phyloP scores from a whole-genome alignment of 768 basidiomycete genomes.

The Russula olivacea region DNA sequence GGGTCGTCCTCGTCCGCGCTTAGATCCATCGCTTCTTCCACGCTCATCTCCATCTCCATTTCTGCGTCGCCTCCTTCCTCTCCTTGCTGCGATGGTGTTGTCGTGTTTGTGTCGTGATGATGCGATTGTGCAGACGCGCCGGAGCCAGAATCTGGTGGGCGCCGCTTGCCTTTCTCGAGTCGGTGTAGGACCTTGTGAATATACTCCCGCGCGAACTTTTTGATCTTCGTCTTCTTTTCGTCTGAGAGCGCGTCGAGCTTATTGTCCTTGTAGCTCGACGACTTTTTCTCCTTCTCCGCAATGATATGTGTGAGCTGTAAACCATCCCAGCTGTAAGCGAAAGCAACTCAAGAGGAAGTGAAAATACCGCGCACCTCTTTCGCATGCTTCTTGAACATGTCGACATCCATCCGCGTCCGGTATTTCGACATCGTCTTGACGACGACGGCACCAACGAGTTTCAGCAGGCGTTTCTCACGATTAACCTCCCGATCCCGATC shows the following conservation, averaged over 20 bases:
- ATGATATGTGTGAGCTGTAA: slow-evolving; percentile 79
- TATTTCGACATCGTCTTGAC: slow-evolving; percentile 93
- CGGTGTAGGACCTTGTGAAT: slow-evolving; percentile 72
- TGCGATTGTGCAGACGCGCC: not conserved
- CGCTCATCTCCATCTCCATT: slow-evolving; percentile 27
- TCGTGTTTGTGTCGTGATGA: no score
- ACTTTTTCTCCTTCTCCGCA: slow-evolving; percentile 94
- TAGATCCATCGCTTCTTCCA: slow-evolving; percentile 30
- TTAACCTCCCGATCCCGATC: slow-evolving; percentile 43
- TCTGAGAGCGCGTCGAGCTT: slow-evolving; percentile 72
- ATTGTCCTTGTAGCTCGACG: slow-evolving; percentile 65
- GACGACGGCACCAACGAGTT: slow-evolving; percentile 83
- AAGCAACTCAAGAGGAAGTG: not conserved
- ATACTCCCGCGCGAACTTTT: slow-evolving; percentile 89
- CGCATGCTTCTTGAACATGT: slow-evolving; percentile 90
- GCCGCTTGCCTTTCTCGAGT: slow-evolving; percentile 44
- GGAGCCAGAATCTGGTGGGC: slow-evolving; percentile 20
- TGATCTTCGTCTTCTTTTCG: slow-evolving; percentile 85
- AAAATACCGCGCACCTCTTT: slow-evolving; percentile 62
- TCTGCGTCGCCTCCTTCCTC: slow-evolving; percentile 29
- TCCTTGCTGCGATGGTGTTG: not conserved
- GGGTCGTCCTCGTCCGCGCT: slow-evolving; percentile 22
- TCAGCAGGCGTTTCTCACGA: slow-evolving; percentile 78
- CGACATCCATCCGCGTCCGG: slow-evolving; percentile 62
- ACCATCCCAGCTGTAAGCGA: not conserved